Evolutionary conservation across 1,139 yeast species (phyloP), one percentile per base, ranked within the genome.

Genomic region (Suhomyces yuchorum): DNA sequence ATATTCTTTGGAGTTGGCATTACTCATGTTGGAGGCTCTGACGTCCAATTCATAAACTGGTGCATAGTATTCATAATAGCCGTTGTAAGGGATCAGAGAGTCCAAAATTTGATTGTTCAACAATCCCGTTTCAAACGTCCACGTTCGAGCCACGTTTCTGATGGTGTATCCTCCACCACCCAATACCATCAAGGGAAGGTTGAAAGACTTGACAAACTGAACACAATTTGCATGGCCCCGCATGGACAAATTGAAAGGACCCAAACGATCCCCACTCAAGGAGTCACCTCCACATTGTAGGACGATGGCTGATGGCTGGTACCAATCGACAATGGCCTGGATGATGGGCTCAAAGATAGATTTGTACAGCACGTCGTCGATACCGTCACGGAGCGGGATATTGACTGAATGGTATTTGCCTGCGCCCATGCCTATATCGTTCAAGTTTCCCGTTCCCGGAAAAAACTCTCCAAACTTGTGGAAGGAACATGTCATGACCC

Each of bases 101-200:
- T 90, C 95, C 55, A 92, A 75, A 14, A 82, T 67, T 51, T 84
- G 86, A 59, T 90, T 88, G 59, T 89, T 92, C 56, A 92, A 75
- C 48, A 93, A 72, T 18, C 97, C 97, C 2, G 97, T 86, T 70
- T 93, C 99, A 65, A 80, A 92, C 37, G 97, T 84, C 99, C 99
- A 93, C 6, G 97, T 85, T 60, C 98, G 77, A 30, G 97, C 91
- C 39, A 93, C 99, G 65, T 93, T 93, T 66, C 98, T 79, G 85
- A 93, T 93, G 20, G 98, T 93, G 67, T 93, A 93, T 30, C 99
- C 99, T 59, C 99, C 99, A 47, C 99, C 99, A 37, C 99, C 99
- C 18, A 93, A 78, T 20, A 92, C 96, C 77, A 93, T 77, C 75
- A 90, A 79, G 8, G 98, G 99, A 46, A 91, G 73, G 43, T 90